Evolutionary conservation across 1,139 yeast genomes (phyloP).

Genomic region (Candida sanyaensis): DNA sequence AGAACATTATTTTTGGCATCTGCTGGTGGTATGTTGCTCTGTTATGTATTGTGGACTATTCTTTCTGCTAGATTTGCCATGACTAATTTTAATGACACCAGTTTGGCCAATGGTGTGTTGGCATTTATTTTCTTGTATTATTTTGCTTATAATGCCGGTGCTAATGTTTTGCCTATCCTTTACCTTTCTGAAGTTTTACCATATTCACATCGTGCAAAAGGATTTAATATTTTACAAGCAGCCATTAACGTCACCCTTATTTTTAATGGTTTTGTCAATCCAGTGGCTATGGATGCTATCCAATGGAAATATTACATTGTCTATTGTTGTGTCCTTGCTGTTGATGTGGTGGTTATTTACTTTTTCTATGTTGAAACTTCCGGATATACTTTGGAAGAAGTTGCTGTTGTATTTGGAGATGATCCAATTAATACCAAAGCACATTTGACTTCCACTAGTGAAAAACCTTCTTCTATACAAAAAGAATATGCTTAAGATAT

Average conservation of each 20-base stretch:
- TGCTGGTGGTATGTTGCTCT: conserved; percentile 35
- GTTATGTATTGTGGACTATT: conserved; percentile 41
- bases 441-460: neutral
- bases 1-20: conserved; percentile 47
- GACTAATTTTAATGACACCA: conserved; percentile 30
- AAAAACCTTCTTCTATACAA: neutral
- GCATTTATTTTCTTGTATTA: conserved; percentile 49
- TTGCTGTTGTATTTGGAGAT: conserved; percentile 49
- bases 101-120: conserved; percentile 43
- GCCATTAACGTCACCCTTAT: conserved; percentile 24
- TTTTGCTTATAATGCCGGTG: conserved; percentile 33
- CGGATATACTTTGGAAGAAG: conserved; percentile 57
- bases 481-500: neutral
- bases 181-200: conserved; percentile 46
- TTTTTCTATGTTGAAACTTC: conserved; percentile 52
- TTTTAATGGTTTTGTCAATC: conserved; percentile 50
- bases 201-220: conserved; percentile 47
- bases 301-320: conserved; percentile 64
- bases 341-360: conserved; percentile 37
- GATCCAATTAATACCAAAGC: conserved; percentile 8
- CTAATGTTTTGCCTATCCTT: conserved; percentile 37
- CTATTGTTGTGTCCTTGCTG: conserved; percentile 41
- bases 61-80: conserved; percentile 40
- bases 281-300: conserved; percentile 60
- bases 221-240: conserved; percentile 34